phyloP scores from a whole-genome alignment of 179 eudicot genomes.

The Patellifolia procumbens region DNA sequence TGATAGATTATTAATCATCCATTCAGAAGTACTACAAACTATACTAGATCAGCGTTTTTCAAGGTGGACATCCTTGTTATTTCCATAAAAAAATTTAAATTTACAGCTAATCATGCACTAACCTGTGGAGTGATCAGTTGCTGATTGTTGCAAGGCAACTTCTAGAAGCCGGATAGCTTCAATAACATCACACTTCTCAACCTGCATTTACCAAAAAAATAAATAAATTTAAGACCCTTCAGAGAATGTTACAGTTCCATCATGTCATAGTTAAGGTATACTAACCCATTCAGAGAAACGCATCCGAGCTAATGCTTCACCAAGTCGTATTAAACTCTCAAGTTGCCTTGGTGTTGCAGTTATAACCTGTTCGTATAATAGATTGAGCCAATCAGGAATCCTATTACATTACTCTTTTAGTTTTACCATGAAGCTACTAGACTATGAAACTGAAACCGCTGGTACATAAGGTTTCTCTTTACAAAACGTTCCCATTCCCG shows the following conservation, averaged over 20 bases:
- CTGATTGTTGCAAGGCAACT: constrained; percentile 97
- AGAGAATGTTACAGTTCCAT: background rate
- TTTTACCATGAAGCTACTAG: background rate
- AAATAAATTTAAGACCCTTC: background rate
- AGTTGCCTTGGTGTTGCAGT: constrained; percentile 96
- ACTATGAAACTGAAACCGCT: no score
- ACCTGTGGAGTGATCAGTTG: constrained; percentile 98
- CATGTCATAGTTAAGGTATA: constrained; percentile 12
- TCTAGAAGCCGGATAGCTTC: constrained; percentile 94
- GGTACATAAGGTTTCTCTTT: no score
- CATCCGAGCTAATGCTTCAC: constrained; percentile 93
- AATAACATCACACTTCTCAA: constrained; percentile 71
- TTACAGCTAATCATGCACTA: constrained; percentile 5
- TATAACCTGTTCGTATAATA: constrained; percentile 63
- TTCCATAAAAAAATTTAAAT: background rate
- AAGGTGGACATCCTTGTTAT: background rate
- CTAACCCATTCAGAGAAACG: constrained; percentile 90
- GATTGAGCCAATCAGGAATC: background rate
- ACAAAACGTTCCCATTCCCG: no score
- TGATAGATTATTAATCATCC: no score
- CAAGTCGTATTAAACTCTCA: constrained; percentile 91
- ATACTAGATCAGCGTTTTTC: no score
- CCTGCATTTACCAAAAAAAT: constrained; percentile 44
- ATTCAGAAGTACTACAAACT: no score
- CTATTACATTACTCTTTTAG: background rate